Evolutionary conservation across 345 rosid genomes (phyloP).

Genomic region (Eucalyptus tenuipes): DNA sequence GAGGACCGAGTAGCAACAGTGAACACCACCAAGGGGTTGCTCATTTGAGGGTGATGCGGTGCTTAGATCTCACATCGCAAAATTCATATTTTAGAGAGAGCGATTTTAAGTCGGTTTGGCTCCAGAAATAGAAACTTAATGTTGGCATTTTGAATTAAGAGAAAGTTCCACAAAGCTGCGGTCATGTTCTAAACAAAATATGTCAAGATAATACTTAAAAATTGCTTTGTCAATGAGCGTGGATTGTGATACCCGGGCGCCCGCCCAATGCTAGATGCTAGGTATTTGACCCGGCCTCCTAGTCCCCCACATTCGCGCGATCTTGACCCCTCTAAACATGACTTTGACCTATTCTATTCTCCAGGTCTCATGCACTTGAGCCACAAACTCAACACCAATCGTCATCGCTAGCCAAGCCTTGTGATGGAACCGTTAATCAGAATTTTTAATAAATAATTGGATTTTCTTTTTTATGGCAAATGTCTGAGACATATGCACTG

Average conservation of each 20-base stretch:
- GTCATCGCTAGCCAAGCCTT: not conserved
- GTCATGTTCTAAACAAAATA: not conserved
- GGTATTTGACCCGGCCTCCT: too few relatives aligned
- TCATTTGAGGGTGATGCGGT: not conserved
- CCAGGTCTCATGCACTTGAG: not conserved
- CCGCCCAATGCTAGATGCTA: not conserved
- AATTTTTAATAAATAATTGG: too few relatives aligned
- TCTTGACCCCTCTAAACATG: not conserved
- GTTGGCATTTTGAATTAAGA: not conserved
- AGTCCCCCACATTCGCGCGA: not conserved
- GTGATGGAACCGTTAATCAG: not conserved
- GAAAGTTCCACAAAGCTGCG: not conserved
- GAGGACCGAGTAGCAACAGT: not conserved
- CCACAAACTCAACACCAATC: not conserved
- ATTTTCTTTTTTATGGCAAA: not conserved
- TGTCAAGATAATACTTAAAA: not conserved
- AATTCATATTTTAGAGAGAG: not conserved
- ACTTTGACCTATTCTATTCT: not conserved
- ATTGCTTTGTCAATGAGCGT: not conserved
- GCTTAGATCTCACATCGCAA: not conserved
- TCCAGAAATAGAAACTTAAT: not conserved
- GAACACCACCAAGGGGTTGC: not conserved
- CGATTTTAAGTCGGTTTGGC: not conserved
- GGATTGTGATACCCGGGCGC: not conserved
- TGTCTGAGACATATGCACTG: rapidly evolving